phyloP scores from a whole-genome alignment of 148 eudicot genomes.

The Suaeda aralocaspica region DNA sequence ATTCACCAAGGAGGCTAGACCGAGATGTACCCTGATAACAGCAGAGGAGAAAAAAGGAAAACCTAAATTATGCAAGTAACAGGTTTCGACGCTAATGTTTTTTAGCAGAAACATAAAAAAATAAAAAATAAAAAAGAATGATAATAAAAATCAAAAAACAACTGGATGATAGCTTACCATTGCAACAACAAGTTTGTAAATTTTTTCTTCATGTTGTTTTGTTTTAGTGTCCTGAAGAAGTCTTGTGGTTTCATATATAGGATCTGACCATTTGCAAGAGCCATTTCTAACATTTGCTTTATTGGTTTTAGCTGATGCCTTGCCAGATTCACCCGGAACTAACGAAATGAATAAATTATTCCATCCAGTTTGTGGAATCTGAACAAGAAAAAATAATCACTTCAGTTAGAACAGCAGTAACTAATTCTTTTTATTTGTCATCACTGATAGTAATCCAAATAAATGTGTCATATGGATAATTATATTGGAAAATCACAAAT shows the following conservation, averaged over 20 bases:
- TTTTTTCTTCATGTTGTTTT: constrained; percentile 83
- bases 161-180: constrained; percentile 47
- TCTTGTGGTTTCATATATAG: constrained; percentile 94
- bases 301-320: constrained; percentile 84
- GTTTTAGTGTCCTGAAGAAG: constrained; percentile 83
- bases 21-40: constrained; percentile 80
- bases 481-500: neutral
- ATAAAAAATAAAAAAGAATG: neutral
- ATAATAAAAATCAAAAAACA: neutral
- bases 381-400: constrained; percentile 21
- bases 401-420: neutral
- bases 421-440: neutral
- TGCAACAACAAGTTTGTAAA: constrained; percentile 87
- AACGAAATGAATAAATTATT: constrained; percentile 86
- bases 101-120: constrained; percentile 12
- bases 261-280: constrained; percentile 95
- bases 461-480: neutral
- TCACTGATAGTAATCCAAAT: neutral
- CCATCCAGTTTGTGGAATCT: constrained; percentile 94
- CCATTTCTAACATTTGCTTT: constrained; percentile 97
- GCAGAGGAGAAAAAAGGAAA: neutral
- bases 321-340: constrained; percentile 79
- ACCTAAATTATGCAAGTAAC: too few species aligned
- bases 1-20: constrained; percentile 93
- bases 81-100: too few species aligned